Conservation (phyloP, 1,284 basidiomycete genomes). For the Rhizopogon hawkerae region DNA sequence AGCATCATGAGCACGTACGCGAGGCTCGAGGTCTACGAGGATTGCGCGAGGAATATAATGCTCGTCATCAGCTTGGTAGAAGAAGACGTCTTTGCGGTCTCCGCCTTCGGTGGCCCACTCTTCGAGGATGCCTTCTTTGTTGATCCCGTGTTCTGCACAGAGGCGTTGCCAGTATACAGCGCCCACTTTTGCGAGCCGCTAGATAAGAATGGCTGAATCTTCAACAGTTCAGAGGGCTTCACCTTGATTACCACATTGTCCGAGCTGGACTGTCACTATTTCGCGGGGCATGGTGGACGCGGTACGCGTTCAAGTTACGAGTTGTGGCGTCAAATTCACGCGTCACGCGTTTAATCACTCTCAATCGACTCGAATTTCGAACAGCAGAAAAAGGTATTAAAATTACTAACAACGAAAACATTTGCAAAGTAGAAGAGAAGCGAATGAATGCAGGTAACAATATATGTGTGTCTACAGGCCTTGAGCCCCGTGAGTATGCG, state of each 20-base stretch:
- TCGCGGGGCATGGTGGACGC: conserved; percentile 67
- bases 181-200: conserved; percentile 49
- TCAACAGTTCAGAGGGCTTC: conserved; percentile 23
- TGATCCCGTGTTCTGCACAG: conserved; percentile 95
- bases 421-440: conserved; percentile 3
- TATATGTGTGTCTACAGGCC: conserved; percentile 7
- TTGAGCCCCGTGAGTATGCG: conserved; percentile 8
- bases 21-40: conserved; percentile 94
- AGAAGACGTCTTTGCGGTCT: conserved; percentile 98
- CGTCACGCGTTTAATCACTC: conserved; percentile 1
- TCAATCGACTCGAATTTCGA: conserved; percentile 7
- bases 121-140: conserved; percentile 85
- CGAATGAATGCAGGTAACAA: conserved; percentile 4
- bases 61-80: conserved; percentile 99
- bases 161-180: conserved; percentile 93
- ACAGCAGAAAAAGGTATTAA: conserved; percentile 1
- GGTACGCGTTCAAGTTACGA: conserved; percentile 7
- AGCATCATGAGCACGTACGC: conserved; percentile 46
- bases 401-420: neutral
- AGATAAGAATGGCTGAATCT: conserved; percentile 9
- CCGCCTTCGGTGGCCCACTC: conserved; percentile 92
- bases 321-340: neutral
- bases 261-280: conserved; percentile 82
- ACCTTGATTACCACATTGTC: conserved; percentile 98
- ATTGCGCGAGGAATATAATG: conserved; percentile 98